Base-by-base conservation (phyloP, 495 filamentous ascomycete genomes). In the Talaromyces liani region DNA sequence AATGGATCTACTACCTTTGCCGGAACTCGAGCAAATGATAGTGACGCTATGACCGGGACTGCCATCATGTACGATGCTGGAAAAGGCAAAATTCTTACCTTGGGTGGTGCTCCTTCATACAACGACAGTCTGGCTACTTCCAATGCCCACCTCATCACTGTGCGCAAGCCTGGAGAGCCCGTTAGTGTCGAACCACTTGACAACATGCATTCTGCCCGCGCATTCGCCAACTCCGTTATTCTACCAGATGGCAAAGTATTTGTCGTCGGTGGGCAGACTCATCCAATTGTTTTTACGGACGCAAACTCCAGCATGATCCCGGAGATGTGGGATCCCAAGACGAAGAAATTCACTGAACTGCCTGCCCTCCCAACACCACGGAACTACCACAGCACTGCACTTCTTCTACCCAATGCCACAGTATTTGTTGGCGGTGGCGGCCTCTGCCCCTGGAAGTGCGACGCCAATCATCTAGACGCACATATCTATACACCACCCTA, bases 401-500 rank as follows among this genome's bases (percentile, higher is more conserved):
- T 88, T 5, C 79, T 88, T 22, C 71, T 87, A 18, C 81, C 77
- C 1, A 84, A 87, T 61, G 85, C 71, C 9, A 83, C 76, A 1
- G 80, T 87, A 12, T 65, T 86, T 33, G 77, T 72, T 33, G 83
- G 77, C 36, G 85, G 85, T 7, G 80, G 85, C 22, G 84, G 84
- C 3, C 79, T 87, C 8, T 84, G 84, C 60, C 53, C 53, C 4
- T 79, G 72, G 20, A 71, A 70, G 63, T 84, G 82, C 69, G 66
- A 72, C 2, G 74, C 75, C 36, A 86, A 87, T 65, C 85, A 87
- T 68, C 82, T 77, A 60, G 84, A 87, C 66, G 79, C 69, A 4
- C 81, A 87, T 67, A 75, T 87, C 63, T 88, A 79, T 72, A 75
- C 70, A 53, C 85, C 85, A 1, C 73, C 80, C 1, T 87, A 87